These are phyloP conservation scores for Termitomyces sp. DNA, from an alignment of 768 basidiomycete species.

Conservation along the genomic window DNA sequence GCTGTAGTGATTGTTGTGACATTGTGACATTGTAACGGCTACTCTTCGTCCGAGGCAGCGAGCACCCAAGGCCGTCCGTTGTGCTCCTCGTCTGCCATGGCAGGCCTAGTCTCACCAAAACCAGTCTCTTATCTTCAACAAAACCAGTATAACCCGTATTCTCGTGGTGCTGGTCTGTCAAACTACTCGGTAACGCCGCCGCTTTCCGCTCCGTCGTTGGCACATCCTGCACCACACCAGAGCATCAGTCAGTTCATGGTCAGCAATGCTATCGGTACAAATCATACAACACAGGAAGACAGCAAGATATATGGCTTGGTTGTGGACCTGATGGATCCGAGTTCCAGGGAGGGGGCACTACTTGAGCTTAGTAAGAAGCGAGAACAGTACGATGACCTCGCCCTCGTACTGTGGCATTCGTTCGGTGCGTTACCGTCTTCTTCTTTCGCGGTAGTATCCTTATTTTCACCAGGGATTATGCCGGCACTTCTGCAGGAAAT, in stretches of 20 bases:
- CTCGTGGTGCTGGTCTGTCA: constrained; percentile 43
- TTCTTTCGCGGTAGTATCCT: background rate
- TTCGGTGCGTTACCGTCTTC: constrained; percentile 59
- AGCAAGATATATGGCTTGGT: constrained; percentile 88
- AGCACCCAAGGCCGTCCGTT: constrained; percentile 13
- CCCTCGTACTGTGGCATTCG: constrained; percentile 96
- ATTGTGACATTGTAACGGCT: constrained; percentile 14
- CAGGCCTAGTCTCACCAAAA: constrained; percentile 60
- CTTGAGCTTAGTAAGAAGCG: constrained; percentile 98
- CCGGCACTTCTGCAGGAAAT: constrained; percentile 96
- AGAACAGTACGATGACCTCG: constrained; percentile 98
- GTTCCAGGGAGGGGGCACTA: constrained; percentile 83
- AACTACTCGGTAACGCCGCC: constrained; percentile 65
- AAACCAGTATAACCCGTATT: constrained; percentile 58
- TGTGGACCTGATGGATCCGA: constrained; percentile 79
- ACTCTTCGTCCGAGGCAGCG: constrained; percentile 9
- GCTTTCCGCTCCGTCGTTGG: constrained; percentile 46
- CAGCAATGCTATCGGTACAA: constrained; percentile 21
- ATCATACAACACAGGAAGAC: constrained; percentile 45
- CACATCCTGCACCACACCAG: constrained; percentile 55
- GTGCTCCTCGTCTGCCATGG: constrained; percentile 38
- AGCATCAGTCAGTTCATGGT: constrained; percentile 36
- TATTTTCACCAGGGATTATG: constrained; percentile 75
- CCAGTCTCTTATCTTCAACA: constrained; percentile 65
- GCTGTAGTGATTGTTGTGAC: background rate